Percentiles rank a stretch among this genome's conserved stretches.
phyloP scores from a whole-genome alignment of 257 asterid genomes.

The Gentiana macrophylla region DNA sequence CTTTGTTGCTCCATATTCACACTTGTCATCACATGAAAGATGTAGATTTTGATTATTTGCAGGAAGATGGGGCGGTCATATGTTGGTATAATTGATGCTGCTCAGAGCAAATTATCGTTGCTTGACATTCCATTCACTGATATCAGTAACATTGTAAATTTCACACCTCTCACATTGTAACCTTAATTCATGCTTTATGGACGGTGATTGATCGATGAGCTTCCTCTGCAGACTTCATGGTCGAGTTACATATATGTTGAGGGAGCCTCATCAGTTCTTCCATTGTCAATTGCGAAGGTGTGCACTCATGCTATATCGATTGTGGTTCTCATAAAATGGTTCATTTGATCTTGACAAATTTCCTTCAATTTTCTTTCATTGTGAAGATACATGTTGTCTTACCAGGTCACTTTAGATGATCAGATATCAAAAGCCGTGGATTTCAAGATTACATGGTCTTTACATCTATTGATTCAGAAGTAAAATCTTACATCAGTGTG shows the following conservation, averaged over 20 bases:
- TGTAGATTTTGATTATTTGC: constrained; percentile 17
- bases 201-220: constrained; percentile 2
- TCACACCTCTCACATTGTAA: neutral
- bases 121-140: constrained; percentile 83
- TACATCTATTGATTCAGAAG: constrained; percentile 36
- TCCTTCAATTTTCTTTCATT: neutral
- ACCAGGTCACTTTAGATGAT: constrained; percentile 66
- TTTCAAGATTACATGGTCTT: constrained; percentile 62
- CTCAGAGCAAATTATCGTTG: constrained; percentile 30
- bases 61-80: constrained; percentile 82
- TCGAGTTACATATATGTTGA: constrained; percentile 56
- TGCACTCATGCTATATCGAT: constrained; percentile 5
- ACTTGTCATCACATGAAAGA: constrained; percentile 4
- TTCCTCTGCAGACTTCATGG: constrained; percentile 49
- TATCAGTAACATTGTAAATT: constrained; percentile 56
- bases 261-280: constrained; percentile 82
- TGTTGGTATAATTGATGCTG: constrained; percentile 70
- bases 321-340: too few species aligned
- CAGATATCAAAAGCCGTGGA: constrained; percentile 53
- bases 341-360: too few species aligned
- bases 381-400: constrained; percentile 13
- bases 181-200: neutral
- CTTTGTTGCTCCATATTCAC: neutral
- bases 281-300: constrained; percentile 84
- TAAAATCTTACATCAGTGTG: constrained; percentile 45